phyloP scores from a whole-genome alignment of 139 green algal species.

The Chlorella vulgaris region DNA sequence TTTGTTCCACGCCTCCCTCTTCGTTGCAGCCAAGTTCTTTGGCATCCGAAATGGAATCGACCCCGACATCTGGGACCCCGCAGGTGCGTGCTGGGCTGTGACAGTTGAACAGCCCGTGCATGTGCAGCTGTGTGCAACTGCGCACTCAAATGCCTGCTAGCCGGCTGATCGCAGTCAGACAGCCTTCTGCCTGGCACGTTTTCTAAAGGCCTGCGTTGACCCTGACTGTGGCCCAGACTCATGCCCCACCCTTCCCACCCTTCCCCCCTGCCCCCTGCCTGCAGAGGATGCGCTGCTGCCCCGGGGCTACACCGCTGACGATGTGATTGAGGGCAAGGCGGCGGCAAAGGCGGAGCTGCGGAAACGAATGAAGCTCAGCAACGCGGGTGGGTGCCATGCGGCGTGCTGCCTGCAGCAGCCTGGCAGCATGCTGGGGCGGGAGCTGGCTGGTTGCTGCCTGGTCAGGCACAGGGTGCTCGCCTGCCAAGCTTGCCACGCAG shows the following conservation, averaged over 20 bases:
- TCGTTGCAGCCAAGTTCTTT: conserved; percentile 74
- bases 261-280: neutral
- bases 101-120: neutral
- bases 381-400: neutral
- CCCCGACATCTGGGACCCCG: conserved; percentile 96
- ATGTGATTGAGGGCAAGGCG: conserved; percentile 64
- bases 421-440: neutral
- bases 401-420: neutral
- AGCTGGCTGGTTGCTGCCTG: neutral
- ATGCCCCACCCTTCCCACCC: conserved; percentile 35
- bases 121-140: neutral
- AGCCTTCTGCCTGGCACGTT: no score
- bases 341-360: conserved; percentile 71
- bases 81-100: conserved; percentile 56
- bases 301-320: conserved; percentile 67
- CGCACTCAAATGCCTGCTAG: no score
- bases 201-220: no score
- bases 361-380: conserved; percentile 60
- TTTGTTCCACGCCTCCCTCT: neutral
- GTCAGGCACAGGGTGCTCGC: no score
- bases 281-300: conserved; percentile 76
- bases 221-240: neutral
- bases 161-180: no score
- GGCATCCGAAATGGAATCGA: conserved; percentile 97
- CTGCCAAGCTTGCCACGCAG: no score